A percentile compares a stretch with the other conserved stretches of the same genome.
Conservation (phyloP, 495 filamentous ascomycete species). For the Neurospora africana region DNA sequence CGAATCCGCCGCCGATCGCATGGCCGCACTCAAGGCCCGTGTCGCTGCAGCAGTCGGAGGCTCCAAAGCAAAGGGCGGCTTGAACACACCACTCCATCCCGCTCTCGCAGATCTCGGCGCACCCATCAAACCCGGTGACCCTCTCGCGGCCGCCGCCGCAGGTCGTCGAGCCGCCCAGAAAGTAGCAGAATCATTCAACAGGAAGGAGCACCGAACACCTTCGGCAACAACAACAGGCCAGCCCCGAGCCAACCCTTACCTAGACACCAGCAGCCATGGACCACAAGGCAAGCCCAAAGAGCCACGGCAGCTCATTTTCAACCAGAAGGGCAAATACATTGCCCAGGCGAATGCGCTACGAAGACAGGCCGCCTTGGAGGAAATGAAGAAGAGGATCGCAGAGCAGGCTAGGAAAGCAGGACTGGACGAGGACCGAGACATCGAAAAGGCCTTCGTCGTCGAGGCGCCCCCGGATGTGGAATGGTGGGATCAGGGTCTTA, state of each 20-base stretch:
- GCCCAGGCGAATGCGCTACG: constrained; percentile 81
- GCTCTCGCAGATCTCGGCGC: constrained; percentile 66
- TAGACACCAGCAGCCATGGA: constrained; percentile 59
- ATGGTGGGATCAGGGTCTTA: constrained; percentile 94
- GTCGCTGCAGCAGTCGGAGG: constrained; percentile 63
- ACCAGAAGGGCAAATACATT: constrained; percentile 95
- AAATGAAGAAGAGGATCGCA: constrained; percentile 87
- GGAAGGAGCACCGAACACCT: constrained; percentile 23
- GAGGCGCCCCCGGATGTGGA: constrained; percentile 79
- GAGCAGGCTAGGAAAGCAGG: constrained; percentile 73
- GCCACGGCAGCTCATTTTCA: constrained; percentile 73
- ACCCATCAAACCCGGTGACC: constrained; percentile 39
- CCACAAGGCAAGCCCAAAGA: constrained; percentile 53
- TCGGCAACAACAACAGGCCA: constrained; percentile 21
- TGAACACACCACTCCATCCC: constrained; percentile 86
- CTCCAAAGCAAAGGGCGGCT: constrained; percentile 55
- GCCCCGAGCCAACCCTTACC: constrained; percentile 68
- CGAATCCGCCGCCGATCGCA: constrained; percentile 39
- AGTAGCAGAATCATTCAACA: constrained; percentile 6
- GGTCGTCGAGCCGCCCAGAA: constrained; percentile 19
- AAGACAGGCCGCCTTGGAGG: constrained; percentile 77
- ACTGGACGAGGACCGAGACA: constrained; percentile 81
- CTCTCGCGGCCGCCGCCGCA: constrained; percentile 9
- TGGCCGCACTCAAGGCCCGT: constrained; percentile 70
- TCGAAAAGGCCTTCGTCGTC: constrained; percentile 82